Conservation (phyloP, 139 green algal species). For the Chlorella sorokiniana region DNA sequence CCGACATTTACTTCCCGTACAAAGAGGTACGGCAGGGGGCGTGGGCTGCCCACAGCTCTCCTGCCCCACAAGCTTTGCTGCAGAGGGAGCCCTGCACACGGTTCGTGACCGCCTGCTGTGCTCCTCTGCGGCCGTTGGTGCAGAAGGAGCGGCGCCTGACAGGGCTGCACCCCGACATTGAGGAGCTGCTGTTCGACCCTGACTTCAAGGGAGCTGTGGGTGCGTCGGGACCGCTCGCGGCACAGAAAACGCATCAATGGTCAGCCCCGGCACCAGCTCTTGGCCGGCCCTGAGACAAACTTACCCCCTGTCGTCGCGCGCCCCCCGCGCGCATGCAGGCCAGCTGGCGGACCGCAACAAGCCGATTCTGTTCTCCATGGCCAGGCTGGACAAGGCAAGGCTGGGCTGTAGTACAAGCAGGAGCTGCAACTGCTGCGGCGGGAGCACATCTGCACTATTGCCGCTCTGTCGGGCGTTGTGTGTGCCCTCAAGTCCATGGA, state of each 20-base stretch:
- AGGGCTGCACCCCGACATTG: constrained; percentile 65
- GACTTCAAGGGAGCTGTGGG: constrained; percentile 21
- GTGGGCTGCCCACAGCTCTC: neutral
- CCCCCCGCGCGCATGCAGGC: constrained; percentile 31
- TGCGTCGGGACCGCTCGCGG: too few species aligned
- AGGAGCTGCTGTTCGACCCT: constrained; percentile 72
- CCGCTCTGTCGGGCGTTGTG: too few species aligned
- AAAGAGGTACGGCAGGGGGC: constrained; percentile 21
- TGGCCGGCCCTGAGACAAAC: too few species aligned
- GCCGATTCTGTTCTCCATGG: constrained; percentile 87
- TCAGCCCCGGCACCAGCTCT: too few species aligned
- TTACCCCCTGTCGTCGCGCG: neutral
- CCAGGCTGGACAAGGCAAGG: constrained; percentile 75
- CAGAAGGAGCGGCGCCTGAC: constrained; percentile 63
- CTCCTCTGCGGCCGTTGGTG: neutral
- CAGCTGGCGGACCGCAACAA: constrained; percentile 65
- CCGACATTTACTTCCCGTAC: constrained; percentile 84
- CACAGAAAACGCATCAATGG: too few species aligned
- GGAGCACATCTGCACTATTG: too few species aligned
- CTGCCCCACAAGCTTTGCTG: neutral
- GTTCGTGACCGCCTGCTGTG: neutral
- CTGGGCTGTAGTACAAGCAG: too few species aligned
- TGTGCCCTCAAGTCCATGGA: too few species aligned
- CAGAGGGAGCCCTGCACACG: neutral
- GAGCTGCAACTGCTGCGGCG: too few species aligned